Evolutionary conservation across 2,329 filamentous ascomycete species (phyloP), one percentile per base, ranked within the genome.

Genomic region (Colletotrichum somersetense): DNA sequence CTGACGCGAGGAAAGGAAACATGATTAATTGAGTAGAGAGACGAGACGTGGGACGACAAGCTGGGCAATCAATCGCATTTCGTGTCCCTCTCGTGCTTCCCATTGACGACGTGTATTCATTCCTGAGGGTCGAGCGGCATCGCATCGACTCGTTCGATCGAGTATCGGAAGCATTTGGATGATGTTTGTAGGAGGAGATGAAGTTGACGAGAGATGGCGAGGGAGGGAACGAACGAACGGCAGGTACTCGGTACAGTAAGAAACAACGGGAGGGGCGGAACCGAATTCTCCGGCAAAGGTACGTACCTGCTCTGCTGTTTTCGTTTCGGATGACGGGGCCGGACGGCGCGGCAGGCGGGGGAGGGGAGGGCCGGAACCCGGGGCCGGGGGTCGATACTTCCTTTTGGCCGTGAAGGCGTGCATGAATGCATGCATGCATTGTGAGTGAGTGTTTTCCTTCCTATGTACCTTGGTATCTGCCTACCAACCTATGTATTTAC

Each of bases 1-100:
- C 30, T 55, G 61, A 53, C 35, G 48, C 61, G 46, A 48, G 48
- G 46, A 63, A 63, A 52, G 61, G 23, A 63, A 53, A 42, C 6
- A 63, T 59, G 12, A 10, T 35, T 26, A 52, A 23, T 7, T 10
- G 40, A 40, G 23, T 30, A 30, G 30, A 30, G 30, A 30, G 30
- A 4, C 30, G 30, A 30, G 30, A 30, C 2, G 3, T 30, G 30
- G 30, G 30, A 30, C 30, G 30, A 4, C 30, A 30, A 30, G 2
- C 18, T n/a, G 26, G 10, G 5, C 58, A 35, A 42, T 26, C 55
- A 16, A n/a, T n/a, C n/a, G n/a, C 38, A 14, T 44, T 35, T 16
- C 20, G 42, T 16, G 18, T 50, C 20, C 23, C 11, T 14, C 30
- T 8, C 20, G 6, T 6, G 6, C 5, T 12, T 44, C 5, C 53